Base-by-base conservation (phyloP, 2,329 filamentous ascomycete genomes). In the Pseudogymnoascus sp. region DNA sequence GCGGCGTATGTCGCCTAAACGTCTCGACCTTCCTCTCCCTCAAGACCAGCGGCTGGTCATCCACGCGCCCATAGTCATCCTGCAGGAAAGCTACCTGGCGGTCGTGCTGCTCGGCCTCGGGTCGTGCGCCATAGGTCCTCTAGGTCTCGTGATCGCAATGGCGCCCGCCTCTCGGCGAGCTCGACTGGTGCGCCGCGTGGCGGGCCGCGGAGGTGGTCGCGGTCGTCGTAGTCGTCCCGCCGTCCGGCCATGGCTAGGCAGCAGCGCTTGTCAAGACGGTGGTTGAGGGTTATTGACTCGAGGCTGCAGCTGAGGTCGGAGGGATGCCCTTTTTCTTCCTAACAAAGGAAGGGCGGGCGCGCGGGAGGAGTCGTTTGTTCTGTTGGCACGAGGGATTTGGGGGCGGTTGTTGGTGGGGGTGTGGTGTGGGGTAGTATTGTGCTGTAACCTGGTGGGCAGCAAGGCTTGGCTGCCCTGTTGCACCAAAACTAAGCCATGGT, bases 41-140 rank as follows among this genome's bases (percentile, higher is more conserved):
- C 58, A 60, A 60, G n/a, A 60, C 58, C 18, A 60, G 58, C 18
- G 58, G 58, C 58, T 60, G 58, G 38, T 60, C 58, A 1, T 60
- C 58, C 33, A 14, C n/a, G 18, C 58, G 58, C 33, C 31, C 38
- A 60, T 60, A 60, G n/a, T 60, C 58, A 7, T 60, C 58, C 33
- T 18, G 58, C 18, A 60, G 18, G 33, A 60, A 60, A 18, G 33
- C 58, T n/a, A 60, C 23, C 23, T 60, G 58, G n/a, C 49, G 49
- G 12, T 55, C 49, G 11, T 28, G 49, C 28, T 55, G 28, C 49
- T 55, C 49, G n/a, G 49, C 28, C 6, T 1, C 41, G 14, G 49
- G 49, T 21, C 49, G 28, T n/a, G n/a, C 49, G 49, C 28, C 28
- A 55, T 1, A 55, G 49, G 49, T 55, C 49, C 28, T 55, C 49